Percentiles rank a stretch among this genome's conserved stretches.
phyloP scores from a whole-genome alignment of 331 rosid genomes.

The Cydonia oblonga region DNA sequence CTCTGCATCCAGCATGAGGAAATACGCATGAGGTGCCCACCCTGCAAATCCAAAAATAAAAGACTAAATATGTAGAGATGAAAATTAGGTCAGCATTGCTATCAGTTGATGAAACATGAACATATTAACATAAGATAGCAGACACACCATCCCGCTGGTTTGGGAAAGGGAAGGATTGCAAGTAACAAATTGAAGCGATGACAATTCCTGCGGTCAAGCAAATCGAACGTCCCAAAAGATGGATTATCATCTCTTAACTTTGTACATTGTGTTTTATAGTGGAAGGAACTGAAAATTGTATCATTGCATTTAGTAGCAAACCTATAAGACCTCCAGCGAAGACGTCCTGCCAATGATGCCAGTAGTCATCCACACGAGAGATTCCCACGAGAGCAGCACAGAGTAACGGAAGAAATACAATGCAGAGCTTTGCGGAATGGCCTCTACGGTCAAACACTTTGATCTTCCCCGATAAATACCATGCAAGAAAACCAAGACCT shows the following conservation, averaged over 20 bases:
- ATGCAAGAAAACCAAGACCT: slow-evolving; percentile 17
- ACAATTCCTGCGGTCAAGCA: slow-evolving; percentile 7
- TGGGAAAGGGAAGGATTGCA: slow-evolving; percentile 24
- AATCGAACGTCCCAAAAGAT: background rate
- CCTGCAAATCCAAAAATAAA: slow-evolving; percentile 4
- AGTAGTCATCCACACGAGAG: slow-evolving; percentile 15
- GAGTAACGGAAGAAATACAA: slow-evolving; percentile 12
- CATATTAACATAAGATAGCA: background rate
- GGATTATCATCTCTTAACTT: background rate
- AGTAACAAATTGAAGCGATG: slow-evolving; percentile 13
- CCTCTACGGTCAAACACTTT: slow-evolving; percentile 14
- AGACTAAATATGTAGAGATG: background rate
- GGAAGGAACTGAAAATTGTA: background rate
- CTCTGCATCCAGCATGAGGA: slow-evolving; percentile 5
- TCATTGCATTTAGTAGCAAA: background rate
- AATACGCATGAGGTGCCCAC: slow-evolving; percentile 23
- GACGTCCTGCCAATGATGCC: slow-evolving; percentile 19
- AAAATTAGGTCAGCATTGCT: background rate
- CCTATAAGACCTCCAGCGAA: slow-evolving; percentile 9
- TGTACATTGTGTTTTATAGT: background rate
- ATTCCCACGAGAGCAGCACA: slow-evolving; percentile 5
- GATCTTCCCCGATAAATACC: slow-evolving; percentile 12
- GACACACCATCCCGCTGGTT: slow-evolving; percentile 8
- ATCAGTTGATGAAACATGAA: background rate
- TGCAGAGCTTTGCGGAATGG: slow-evolving; percentile 11